phyloP scores from a whole-genome alignment of 2,329 filamentous ascomycete species.

The Cytospora leucostoma region DNA sequence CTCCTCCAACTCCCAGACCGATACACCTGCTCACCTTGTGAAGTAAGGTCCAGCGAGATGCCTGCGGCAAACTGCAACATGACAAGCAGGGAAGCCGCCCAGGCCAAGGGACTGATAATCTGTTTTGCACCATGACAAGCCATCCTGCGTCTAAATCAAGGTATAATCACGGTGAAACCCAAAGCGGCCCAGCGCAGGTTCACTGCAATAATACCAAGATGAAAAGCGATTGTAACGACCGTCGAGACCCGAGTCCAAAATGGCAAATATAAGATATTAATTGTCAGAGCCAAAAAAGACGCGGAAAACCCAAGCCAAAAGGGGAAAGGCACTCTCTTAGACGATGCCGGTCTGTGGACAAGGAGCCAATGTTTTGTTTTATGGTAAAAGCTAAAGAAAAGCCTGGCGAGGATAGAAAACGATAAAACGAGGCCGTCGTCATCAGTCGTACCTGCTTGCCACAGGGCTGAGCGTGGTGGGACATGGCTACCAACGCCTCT shows the following conservation, averaged over 20 bases:
- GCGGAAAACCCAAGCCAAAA: not conserved
- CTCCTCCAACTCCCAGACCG: fast-evolving
- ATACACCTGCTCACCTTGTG: not conserved
- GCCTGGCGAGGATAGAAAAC: not conserved
- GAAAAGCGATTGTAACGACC: not conserved
- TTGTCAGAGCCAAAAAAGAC: not conserved
- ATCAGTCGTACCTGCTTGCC: not conserved
- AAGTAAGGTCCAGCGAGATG: conserved; percentile 15
- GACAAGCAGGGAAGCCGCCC: not conserved
- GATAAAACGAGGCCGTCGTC: not conserved
- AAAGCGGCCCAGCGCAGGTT: not conserved
- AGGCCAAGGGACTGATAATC: not conserved
- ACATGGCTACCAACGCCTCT: not conserved
- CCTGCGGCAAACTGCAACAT: not conserved
- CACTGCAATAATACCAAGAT: not conserved
- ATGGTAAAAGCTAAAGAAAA: not conserved
- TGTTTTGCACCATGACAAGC: not conserved
- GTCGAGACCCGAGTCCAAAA: too few relatives aligned
- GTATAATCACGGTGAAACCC: not conserved
- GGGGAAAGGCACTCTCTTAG: not conserved
- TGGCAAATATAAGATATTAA: not conserved
- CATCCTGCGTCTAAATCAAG: too few relatives aligned
- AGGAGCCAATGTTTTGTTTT: not conserved
- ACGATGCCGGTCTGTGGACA: not conserved
- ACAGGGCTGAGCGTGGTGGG: not conserved